Base-by-base conservation (phyloP, 805 yeast genomes). In the Candida ortonii region DNA sequence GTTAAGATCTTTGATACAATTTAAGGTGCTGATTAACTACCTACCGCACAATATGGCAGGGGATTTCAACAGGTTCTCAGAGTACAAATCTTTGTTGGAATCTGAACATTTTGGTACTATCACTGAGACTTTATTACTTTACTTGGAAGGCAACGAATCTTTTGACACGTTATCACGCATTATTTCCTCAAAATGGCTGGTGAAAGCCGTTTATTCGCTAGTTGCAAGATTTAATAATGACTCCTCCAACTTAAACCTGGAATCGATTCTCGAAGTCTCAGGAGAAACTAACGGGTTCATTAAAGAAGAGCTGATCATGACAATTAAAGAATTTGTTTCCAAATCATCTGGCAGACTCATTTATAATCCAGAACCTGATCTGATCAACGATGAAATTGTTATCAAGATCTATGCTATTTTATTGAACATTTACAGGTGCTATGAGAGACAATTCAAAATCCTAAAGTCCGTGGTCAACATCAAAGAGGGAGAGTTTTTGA, bases 61-160 rank as follows among this genome's bases (percentile, higher is more conserved):
- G 8, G 43, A 39, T 4, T 33, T 34, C 16, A 39, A 38, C 11
- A 28, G 41, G 10, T 43, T 34, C 26, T 33, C 42, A 4, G 49
- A 48, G 29, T 47, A 44, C 34, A 47, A 48, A 20, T 43, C 45
- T 9, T 54, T 59, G 26, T 53, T 68, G 55, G 49, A 46, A 28
- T 39, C 36, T 20, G 47, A 40, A 5, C 41, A 61, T 6, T 58
- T 59, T 39, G 65, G 68, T 8, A 54, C 57, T 9, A 62, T 69
- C 36, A 56, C 59, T 14, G 74, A 71, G 37, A 49, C 64, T 4
- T 47, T 69, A 9, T 43, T 61, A 20, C 43, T 70, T 8, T 69
- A 54, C 31, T 65, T 71, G 36, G 72, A 69, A 43, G 67, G 73
- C 5, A 65, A 64, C 34, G 72, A 69, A 36, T 64, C 76, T 0